Base-by-base conservation (phyloP, 805 yeast genomes). In the Wickerhamiella lipophila region DNA sequence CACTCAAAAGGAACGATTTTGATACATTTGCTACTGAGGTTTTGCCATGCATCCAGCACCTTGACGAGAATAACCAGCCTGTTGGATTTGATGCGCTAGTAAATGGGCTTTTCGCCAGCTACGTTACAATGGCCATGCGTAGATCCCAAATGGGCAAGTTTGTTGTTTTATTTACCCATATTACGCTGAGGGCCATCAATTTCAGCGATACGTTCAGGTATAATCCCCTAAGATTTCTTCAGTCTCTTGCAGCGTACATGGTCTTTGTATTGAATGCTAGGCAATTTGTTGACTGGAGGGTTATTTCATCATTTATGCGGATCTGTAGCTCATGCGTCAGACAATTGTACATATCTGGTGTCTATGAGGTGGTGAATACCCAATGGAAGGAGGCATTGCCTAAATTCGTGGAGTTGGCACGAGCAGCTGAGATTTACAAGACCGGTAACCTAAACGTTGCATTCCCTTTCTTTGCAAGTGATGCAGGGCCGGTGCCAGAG, bases 41-140 rank as follows among this genome's bases (percentile, higher is more conserved):
- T n/a, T 23, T 50, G 18, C 48, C 32, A 1, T 47, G 52, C n/a
- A 22, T 55, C 19, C 36, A 27, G 18, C 26, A 48, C 9, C 15
- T 16, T 1, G 52, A 44, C 32, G 1, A 23, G 11, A n/a, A 23
- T 13, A 26, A 16, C 13, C 29, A 15, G 25, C 21, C 38, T n/a
- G 19, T n/a, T 26, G 54, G 52, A 1, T 52, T 51, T 16, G 48
- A 54, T 11, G 41, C 46, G 19, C 38, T 55, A 3, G 51, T 51
- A 11, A 53, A 51, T 46, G 15, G 41, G 16, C 25, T 51, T 13
- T 52, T 53, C 27, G 50, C 49, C 7, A 44, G 30, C 25, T 53
- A 49, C 13, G 48, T 29, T 19, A 19, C 30, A 29, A 6, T 29
- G 22, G 52, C 48, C 3, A n/a, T 15, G 18, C 7, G 23, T 1